Percentiles rank a stretch among this genome's conserved stretches.
phyloP scores from a whole-genome alignment of 257 asterid species.

The Nicotiana tabacum region DNA sequence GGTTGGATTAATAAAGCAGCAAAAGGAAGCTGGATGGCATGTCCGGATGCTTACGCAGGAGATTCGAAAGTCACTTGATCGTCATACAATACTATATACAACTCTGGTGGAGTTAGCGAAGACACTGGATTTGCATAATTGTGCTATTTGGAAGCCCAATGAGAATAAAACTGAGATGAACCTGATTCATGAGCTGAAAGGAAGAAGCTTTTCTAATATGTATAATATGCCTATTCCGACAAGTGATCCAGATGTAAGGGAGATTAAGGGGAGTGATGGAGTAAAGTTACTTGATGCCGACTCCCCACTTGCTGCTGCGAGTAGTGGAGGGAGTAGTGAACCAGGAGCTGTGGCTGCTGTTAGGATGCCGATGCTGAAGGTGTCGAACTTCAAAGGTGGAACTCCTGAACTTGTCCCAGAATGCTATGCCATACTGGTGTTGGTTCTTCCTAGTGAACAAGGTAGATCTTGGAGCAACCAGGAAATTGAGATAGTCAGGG shows the following conservation, averaged over 20 bases:
- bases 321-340: slow-evolving; percentile 51
- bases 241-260: slow-evolving; percentile 60
- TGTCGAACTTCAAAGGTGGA: slow-evolving; percentile 85
- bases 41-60: slow-evolving; percentile 96
- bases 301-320: slow-evolving; percentile 70
- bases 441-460: slow-evolving; percentile 69
- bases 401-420: slow-evolving; percentile 88
- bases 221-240: slow-evolving; percentile 36
- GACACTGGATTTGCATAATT: slow-evolving; percentile 65
- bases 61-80: slow-evolving; percentile 85
- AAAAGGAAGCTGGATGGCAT: slow-evolving; percentile 77
- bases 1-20: slow-evolving; percentile 71
- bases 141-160: slow-evolving; percentile 94
- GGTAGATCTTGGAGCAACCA: slow-evolving; percentile 67
- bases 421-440: slow-evolving; percentile 81
- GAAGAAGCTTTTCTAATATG: slow-evolving; percentile 32
- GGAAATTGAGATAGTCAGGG: slow-evolving; percentile 83
- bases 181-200: slow-evolving; percentile 63
- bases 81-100: slow-evolving; percentile 75
- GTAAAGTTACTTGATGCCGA: slow-evolving; percentile 60
- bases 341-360: slow-evolving; percentile 86
- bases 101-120: slow-evolving; percentile 90
- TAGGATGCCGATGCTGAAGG: slow-evolving; percentile 93
- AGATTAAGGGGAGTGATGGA: slow-evolving; percentile 53
- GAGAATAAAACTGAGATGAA: slow-evolving; percentile 59